Evolutionary conservation across 139 green algal genomes (phyloP), one percentile per base, ranked within the genome.

Genomic region (Gonium pectorale): DNA sequence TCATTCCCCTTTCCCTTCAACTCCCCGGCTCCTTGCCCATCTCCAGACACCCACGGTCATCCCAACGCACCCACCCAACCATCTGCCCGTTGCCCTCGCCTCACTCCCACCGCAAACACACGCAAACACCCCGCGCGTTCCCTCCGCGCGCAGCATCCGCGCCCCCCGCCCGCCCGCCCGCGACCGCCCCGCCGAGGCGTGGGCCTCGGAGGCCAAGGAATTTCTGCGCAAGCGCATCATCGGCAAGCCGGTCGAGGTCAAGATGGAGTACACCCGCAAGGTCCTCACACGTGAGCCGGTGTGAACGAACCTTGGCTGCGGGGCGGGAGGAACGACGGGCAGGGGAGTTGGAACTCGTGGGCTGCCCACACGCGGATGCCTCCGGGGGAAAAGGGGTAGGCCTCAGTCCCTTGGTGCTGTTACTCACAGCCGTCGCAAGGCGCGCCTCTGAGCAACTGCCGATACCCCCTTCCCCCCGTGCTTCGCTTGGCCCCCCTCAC

Each of bases 181-280:
- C 49, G 93, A 97, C 24, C 90, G 92, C 19, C 74, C 88, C 60
- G 86, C 91, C 5, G 97, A 98, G 86, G 85, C 94, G 3, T 97
- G 92, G 73, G 96, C 94, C 1, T 75, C 75, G 11, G 97, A 99
- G 73, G 96, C 95, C 51, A 97, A 97, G 81, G 97, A 99, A 86
- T 97, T 98, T 82, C 86, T 99, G 77, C 91, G 96, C 78, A 87
- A 92, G 81, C 67, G 87, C 22, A 59, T 94, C 66, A 93, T 96
- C 46, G 95, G 94, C 9, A 88, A 90, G 41, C 88, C 96, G 86
- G 95, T 98, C 37, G 80, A 83, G 1, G 96, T 99, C 3, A 93
- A 89, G 74, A 96, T 98, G 93, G 97, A 99, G 88, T 99, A 99
- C 94, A 97, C 84, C 2, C 93, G 96, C 56, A 98, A 97, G 90